phyloP scores from a whole-genome alignment of 106 monocot species.

The Posidonia australis region DNA sequence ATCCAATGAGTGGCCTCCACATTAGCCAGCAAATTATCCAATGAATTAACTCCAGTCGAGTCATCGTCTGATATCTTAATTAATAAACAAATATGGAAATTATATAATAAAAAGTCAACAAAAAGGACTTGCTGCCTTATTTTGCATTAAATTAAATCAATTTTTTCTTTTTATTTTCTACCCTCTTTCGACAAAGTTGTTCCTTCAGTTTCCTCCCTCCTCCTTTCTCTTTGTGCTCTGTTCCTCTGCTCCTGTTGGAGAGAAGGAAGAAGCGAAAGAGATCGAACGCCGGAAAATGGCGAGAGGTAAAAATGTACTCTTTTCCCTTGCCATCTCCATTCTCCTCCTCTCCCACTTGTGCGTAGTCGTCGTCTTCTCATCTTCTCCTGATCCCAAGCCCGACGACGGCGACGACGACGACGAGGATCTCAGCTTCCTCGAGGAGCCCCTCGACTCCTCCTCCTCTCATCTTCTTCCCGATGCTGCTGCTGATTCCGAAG shows the following conservation, averaged over 20 bases:
- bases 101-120: no score
- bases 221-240: not conserved
- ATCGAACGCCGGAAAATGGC: not conserved
- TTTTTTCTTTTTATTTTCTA: no score
- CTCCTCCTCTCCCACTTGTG: constrained; percentile 27
- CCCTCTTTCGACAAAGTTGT: no score
- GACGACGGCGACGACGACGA: constrained; percentile 19
- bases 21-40: no score
- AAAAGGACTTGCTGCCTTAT: no score
- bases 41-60: no score
- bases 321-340: not conserved
- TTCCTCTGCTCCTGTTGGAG: not conserved
- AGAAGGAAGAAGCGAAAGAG: not conserved
- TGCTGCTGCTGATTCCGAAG: constrained; percentile 3
- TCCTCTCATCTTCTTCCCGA: not conserved
- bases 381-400: constrained; percentile 7
- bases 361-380: constrained; percentile 9
- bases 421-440: constrained; percentile 71
- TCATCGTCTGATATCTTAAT: no score
- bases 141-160: no score
- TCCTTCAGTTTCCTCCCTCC: no score
- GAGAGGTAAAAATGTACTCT: not conserved
- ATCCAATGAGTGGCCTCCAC: no score
- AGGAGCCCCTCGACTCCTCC: constrained; percentile 18
- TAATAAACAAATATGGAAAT: no score